Evolutionary conservation across 169 alveolate species (phyloP).

Genomic region (Plasmodium blacklocki): DNA sequence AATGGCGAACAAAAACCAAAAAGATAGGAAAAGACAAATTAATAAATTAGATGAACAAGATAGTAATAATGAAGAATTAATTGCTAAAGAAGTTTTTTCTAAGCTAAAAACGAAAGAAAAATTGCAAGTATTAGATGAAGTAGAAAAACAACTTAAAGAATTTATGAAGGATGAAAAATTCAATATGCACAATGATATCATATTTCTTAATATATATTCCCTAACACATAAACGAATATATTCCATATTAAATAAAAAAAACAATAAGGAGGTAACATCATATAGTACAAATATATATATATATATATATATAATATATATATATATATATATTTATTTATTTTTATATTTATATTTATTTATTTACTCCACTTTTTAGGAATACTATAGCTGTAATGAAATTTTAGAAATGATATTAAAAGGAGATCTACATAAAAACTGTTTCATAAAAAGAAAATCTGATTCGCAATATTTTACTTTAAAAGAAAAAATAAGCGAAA

Average conservation of each 20-base stretch:
- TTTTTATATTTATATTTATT: background rate
- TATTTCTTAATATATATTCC: slow-evolving; percentile 47
- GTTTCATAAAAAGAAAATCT: slow-evolving; percentile 39
- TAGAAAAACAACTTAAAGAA: slow-evolving; percentile 36
- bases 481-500: slow-evolving; percentile 45
- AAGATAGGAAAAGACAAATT: background rate
- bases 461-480: slow-evolving; percentile 32
- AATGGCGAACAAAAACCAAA: slow-evolving; percentile 6
- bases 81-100: slow-evolving; percentile 4
- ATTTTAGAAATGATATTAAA: slow-evolving; percentile 59
- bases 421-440: slow-evolving; percentile 24
- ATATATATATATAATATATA: background rate
- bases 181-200: slow-evolving; percentile 44
- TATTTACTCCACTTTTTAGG: slow-evolving; percentile 1
- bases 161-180: slow-evolving; percentile 15
- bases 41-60: background rate
- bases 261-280: slow-evolving; percentile 28
- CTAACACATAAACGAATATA: slow-evolving; percentile 61
- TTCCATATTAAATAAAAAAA: slow-evolving; percentile 31
- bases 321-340: background rate
- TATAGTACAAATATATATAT: background rate
- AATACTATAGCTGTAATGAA: slow-evolving; percentile 43
- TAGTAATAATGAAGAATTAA: background rate
- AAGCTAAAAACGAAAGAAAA: slow-evolving; percentile 35
- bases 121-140: slow-evolving; percentile 35